Conservation (phyloP, 2,329 filamentous ascomycete genomes). For the Leptographium galeiforme region DNA sequence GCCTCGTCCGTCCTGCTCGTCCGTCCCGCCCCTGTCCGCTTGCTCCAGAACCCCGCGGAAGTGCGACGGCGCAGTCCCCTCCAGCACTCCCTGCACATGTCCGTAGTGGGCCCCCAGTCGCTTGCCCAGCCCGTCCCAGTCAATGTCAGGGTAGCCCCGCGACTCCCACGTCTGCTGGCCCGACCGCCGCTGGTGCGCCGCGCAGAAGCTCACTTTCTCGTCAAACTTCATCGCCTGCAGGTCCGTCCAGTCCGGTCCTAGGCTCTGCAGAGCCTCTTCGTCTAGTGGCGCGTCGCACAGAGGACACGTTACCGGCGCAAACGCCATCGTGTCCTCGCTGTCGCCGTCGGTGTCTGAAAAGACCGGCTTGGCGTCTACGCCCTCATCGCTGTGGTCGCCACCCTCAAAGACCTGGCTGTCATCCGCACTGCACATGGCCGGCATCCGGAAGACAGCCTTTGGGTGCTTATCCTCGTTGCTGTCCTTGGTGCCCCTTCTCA, state of each 20-base stretch:
- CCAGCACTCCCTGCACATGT: slow-evolving; percentile 45
- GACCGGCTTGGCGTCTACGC: background rate
- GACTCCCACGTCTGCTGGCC: slow-evolving; percentile 34
- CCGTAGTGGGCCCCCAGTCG: slow-evolving; percentile 45
- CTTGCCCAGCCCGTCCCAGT: slow-evolving; percentile 49
- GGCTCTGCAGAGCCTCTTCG: slow-evolving; percentile 31
- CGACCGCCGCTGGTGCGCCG: slow-evolving; percentile 42
- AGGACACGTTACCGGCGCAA: slow-evolving; percentile 35
- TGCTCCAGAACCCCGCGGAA: slow-evolving; percentile 45
- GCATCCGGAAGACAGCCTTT: slow-evolving; percentile 3
- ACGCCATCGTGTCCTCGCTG: slow-evolving; percentile 5
- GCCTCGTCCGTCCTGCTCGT: slow-evolving; percentile 25
- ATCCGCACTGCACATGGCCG: background rate
- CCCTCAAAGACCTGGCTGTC: background rate
- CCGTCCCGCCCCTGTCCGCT: slow-evolving; percentile 40
- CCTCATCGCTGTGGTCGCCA: background rate
- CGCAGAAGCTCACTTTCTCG: slow-evolving; percentile 51
- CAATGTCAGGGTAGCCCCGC: slow-evolving; percentile 54
- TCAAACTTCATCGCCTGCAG: slow-evolving; percentile 33
- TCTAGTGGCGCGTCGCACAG: slow-evolving; percentile 53
- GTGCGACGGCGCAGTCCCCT: slow-evolving; percentile 39
- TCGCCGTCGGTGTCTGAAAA: background rate
- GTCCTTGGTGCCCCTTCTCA: background rate
- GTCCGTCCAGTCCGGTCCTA: background rate
- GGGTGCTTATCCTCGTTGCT: background rate